Evolutionary conservation across 1,139 yeast genomes (phyloP), one percentile per base, ranked within the genome.

Genomic region (Geotrichum restrictum): DNA sequence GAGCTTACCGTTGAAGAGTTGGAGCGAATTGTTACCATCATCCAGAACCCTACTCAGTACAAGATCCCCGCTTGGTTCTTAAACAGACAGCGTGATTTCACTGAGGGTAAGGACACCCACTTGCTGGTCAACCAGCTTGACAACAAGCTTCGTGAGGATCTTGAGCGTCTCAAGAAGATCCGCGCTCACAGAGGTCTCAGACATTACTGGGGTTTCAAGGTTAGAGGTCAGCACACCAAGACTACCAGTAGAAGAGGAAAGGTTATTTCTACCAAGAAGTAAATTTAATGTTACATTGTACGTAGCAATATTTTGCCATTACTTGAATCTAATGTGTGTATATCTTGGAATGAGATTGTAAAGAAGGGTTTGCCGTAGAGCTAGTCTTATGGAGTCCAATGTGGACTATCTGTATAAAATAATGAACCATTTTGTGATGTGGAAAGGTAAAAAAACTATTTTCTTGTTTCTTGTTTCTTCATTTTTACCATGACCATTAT

Each of bases 131-230:
- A 93, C 93, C 88, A 88, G 83, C 82, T 94, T 78, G 98, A 94
- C 82, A 88, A 96, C 73, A 93, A 93, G 82, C 88, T 93, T 80
- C 94, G 99, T 87, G 99, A 93, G 76, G 98, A 93, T 75, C 83
- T 93, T 78, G 98, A 93, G 83, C 93, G 98, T 84, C 85, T 93
- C 79, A 94, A 94, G 95, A 93, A 94, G 82, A 93, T 94, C 85
- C 93, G 98, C 85, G 82, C 98, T 73, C 98, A 93, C 94, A 87
- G 98, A 82, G 99, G 99, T 91, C 87, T 93, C 78, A 88, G 99
- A 85, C 99, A 93, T 85, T 91, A 85, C 94, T 94, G 98, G 98
- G 98, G 98, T 60, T 69, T 73, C 67, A 81, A 81, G 75, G 84
- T 80, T 69, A 89, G 98, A 85, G 98, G 98, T 82, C 98, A 91